Conservation (phyloP, 371 early-diverging fungal species). For the Mucor plumbeus region DNA sequence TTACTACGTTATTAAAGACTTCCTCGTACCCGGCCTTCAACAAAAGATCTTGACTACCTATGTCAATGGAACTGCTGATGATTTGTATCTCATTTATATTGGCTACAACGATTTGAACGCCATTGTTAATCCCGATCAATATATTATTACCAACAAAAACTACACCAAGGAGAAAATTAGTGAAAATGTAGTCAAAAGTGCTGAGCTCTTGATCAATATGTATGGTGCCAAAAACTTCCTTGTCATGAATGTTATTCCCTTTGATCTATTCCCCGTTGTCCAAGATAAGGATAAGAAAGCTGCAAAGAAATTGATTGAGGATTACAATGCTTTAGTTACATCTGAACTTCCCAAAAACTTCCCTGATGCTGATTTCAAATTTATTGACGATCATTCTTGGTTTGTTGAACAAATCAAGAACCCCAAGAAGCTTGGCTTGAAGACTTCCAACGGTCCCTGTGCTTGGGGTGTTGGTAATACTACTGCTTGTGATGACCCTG, state of each 20-base stretch:
- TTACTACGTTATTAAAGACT: constrained; percentile 23
- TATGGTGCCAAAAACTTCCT: constrained; percentile 24
- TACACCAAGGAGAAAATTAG: constrained; percentile 22
- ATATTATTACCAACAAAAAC: constrained; percentile 20
- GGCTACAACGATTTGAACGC: constrained; percentile 35
- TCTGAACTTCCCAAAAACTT: constrained; percentile 10
- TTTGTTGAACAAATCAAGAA: constrained; percentile 15
- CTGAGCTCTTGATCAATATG: constrained; percentile 20
- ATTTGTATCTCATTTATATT: constrained; percentile 29
- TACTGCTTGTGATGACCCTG: constrained; percentile 24
- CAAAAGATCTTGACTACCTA: constrained; percentile 24
- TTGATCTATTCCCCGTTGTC: constrained; percentile 26
- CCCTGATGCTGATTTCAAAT: constrained; percentile 23
- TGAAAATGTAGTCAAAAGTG: constrained; percentile 16
- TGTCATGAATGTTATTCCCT: constrained; percentile 26
- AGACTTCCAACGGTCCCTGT: constrained; percentile 28
- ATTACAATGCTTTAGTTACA: constrained; percentile 20
- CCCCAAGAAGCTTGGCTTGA: constrained; percentile 13
- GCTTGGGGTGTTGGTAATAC: constrained; percentile 32
- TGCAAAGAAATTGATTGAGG: constrained; percentile 18
- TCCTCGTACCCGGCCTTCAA: constrained; percentile 24
- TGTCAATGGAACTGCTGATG: constrained; percentile 20
- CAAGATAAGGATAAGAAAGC: constrained; percentile 13
- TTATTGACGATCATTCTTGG: constrained; percentile 24
- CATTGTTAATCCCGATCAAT: constrained; percentile 30